phyloP scores from a whole-genome alignment of 805 yeast species.

The Ogataea ramenticola region DNA sequence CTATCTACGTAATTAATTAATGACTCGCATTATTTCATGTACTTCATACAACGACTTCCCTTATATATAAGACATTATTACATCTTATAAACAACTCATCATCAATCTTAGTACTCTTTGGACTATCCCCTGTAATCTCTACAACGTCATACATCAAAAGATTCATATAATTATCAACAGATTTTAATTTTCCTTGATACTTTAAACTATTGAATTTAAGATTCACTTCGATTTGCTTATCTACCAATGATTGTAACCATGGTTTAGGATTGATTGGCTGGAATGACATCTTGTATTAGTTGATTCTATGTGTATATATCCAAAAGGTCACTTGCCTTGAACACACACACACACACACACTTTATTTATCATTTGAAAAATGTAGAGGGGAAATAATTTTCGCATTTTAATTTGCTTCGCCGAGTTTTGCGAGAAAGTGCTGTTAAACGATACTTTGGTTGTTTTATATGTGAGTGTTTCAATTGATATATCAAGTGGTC shows the following conservation, averaged over 20 bases:
- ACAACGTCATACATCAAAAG: conserved; percentile 54
- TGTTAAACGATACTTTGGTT: too few relatives aligned
- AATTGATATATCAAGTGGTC: too few relatives aligned
- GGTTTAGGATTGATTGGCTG: conserved; percentile 86
- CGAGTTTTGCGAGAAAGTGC: too few relatives aligned
- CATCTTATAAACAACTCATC: conserved; percentile 79
- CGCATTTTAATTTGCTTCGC: neutral
- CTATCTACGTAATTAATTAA: too few relatives aligned
- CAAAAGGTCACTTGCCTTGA: too few relatives aligned
- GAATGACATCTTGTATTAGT: conserved; percentile 26
- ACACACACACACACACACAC: too few relatives aligned
- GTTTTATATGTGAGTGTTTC: too few relatives aligned
- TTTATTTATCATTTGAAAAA: too few relatives aligned
- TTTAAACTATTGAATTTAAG: conserved; percentile 89
- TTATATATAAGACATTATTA: conserved; percentile 78
- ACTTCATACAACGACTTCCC: conserved; percentile 37
- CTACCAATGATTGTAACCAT: conserved; percentile 71
- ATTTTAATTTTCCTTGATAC: conserved; percentile 68
- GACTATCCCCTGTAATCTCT: conserved; percentile 36
- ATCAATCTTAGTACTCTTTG: conserved; percentile 31
- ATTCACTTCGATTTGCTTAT: conserved; percentile 63
- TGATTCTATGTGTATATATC: neutral
- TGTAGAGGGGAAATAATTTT: too few relatives aligned
- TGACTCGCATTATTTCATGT: too few relatives aligned
- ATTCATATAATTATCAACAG: conserved; percentile 92